Evolutionary conservation across 2,329 filamentous ascomycete genomes (phyloP).

Genomic region (Fusarium burgessii): DNA sequence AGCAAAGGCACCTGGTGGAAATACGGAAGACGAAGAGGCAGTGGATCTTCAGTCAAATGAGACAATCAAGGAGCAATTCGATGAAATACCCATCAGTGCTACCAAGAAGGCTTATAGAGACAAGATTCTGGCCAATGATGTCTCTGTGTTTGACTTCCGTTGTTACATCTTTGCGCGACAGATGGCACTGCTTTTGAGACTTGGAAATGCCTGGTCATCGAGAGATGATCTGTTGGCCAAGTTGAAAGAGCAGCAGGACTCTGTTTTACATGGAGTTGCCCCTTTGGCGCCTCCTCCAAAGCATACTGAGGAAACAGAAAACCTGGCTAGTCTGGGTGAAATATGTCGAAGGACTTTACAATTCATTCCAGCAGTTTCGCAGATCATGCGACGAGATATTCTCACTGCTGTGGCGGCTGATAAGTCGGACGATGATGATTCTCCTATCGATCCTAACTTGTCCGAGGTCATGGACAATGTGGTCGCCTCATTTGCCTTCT

Average conservation of each 20-base stretch:
- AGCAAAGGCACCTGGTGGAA: slow-evolving; percentile 50
- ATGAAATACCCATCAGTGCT: slow-evolving; percentile 71
- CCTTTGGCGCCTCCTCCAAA: slow-evolving; percentile 62
- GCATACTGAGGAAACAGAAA: slow-evolving; percentile 73
- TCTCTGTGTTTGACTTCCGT: slow-evolving; percentile 95
- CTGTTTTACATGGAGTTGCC: slow-evolving; percentile 68
- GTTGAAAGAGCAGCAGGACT: slow-evolving; percentile 71
- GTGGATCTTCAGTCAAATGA: slow-evolving; percentile 64
- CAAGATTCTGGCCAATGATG: slow-evolving; percentile 92
- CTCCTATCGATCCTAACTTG: slow-evolving; percentile 52
- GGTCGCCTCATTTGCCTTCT: slow-evolving; percentile 82
- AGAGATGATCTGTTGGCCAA: slow-evolving; percentile 72
- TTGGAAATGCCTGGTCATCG: slow-evolving; percentile 79
- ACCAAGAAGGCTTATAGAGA: slow-evolving; percentile 87
- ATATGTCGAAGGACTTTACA: slow-evolving; percentile 84
- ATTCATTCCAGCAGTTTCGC: slow-evolving; percentile 84
- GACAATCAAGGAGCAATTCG: slow-evolving; percentile 55
- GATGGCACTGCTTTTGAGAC: slow-evolving; percentile 81
- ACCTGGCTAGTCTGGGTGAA: slow-evolving; percentile 84
- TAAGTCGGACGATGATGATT: slow-evolving; percentile 52
- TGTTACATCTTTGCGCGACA: slow-evolving; percentile 95
- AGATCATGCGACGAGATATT: slow-evolving; percentile 84
- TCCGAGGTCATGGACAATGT: slow-evolving; percentile 76
- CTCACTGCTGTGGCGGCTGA: slow-evolving; percentile 67
- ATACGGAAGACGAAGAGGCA: slow-evolving; percentile 55